phyloP scores from a whole-genome alignment of 257 asterid species.

The Nicotiana knightiana region DNA sequence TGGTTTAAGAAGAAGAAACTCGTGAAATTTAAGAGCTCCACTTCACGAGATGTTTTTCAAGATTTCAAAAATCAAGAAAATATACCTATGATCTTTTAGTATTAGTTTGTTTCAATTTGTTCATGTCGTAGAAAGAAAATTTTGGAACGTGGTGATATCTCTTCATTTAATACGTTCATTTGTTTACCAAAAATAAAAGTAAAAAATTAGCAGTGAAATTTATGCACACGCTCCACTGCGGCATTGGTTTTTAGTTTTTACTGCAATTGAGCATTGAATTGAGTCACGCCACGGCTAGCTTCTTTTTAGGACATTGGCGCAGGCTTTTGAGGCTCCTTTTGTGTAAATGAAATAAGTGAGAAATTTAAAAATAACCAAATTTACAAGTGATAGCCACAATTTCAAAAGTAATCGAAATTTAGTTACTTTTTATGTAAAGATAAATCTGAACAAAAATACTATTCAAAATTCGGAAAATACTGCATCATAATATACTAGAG shows the following conservation, averaged over 20 bases:
- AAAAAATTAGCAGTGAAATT: neutral
- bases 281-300: neutral
- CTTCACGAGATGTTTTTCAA: constrained; percentile 7
- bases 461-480: too few species aligned
- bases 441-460: too few species aligned
- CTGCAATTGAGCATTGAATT: constrained; percentile 5
- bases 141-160: neutral
- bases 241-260: neutral
- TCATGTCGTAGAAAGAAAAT: neutral
- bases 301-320: neutral
- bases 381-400: too few species aligned
- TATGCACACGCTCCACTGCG: constrained; percentile 13
- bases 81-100: neutral
- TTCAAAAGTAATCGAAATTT: too few species aligned
- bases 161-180: neutral
- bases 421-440: too few species aligned
- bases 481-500: too few species aligned
- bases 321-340: neutral
- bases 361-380: too few species aligned
- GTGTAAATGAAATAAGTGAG: neutral
- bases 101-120: neutral
- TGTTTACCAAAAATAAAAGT: neutral
- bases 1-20: constrained; percentile 39
- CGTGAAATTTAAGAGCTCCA: constrained; percentile 80
- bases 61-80: constrained; percentile 1